phyloP scores from a whole-genome alignment of 495 filamentous ascomycete genomes.

The Pyrenula aspistea region DNA sequence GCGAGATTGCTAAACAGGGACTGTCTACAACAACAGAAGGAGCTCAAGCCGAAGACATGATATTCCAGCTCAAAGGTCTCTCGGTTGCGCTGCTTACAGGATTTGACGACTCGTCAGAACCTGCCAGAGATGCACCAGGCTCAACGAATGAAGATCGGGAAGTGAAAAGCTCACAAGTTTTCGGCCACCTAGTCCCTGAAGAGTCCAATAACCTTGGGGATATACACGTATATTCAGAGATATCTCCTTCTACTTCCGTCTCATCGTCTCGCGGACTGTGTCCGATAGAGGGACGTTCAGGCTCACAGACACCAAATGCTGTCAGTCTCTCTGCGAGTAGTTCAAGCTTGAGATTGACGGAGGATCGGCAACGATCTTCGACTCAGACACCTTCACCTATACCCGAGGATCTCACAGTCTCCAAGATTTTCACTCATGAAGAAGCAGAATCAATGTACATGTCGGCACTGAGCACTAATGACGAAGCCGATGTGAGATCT shows the following conservation, averaged over 20 bases:
- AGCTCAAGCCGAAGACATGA: not conserved
- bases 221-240: not conserved
- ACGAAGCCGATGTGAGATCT: slow-evolving; percentile 21
- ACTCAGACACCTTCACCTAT: not conserved
- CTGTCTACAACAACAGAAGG: not conserved
- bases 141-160: not conserved
- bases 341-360: not conserved
- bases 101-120: not conserved
- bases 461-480: slow-evolving; percentile 48
- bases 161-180: not conserved
- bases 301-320: not conserved
- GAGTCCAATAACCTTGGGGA: not conserved
- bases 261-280: not conserved
- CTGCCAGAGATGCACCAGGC: not conserved
- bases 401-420: slow-evolving; percentile 48
- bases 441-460: slow-evolving; percentile 97
- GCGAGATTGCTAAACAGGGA: not conserved
- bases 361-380: not conserved
- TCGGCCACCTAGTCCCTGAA: not conserved
- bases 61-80: not conserved
- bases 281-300: not conserved
- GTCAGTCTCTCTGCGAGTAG: not conserved
- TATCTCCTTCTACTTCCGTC: not conserved
- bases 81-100: not conserved
- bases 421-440: slow-evolving; percentile 75